These are phyloP conservation scores for Vitis rupestris DNA, from an alignment of 164 flowering plant genomes.

Conservation along the genomic window DNA sequence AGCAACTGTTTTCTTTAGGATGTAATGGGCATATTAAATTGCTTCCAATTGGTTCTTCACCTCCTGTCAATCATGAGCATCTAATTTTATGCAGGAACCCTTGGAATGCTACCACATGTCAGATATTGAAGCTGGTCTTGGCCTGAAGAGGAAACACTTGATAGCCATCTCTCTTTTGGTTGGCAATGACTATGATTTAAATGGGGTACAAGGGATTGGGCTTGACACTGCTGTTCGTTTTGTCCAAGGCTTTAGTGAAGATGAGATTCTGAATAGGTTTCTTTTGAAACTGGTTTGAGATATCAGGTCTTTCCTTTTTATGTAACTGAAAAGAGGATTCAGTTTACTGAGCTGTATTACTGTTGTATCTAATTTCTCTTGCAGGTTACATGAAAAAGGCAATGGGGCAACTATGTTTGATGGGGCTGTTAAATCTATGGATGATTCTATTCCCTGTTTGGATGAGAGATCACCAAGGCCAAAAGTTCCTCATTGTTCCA, in stretches of 20 bases:
- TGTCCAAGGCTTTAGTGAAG: slow-evolving; percentile 59
- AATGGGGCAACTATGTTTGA: slow-evolving; percentile 22
- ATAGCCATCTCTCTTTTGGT: slow-evolving; percentile 87
- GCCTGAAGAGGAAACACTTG: slow-evolving; percentile 77
- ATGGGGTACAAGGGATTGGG: slow-evolving; percentile 88
- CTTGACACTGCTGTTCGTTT: slow-evolving; percentile 76
- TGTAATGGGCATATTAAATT: slow-evolving; percentile 5
- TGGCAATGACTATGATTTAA: slow-evolving; percentile 81
- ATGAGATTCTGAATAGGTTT: slow-evolving; percentile 75
- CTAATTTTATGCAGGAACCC: slow-evolving; percentile 67
- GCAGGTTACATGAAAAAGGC: slow-evolving; percentile 73
- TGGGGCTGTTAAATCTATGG: slow-evolving; percentile 7
- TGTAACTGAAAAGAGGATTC: not conserved
- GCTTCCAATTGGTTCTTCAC: slow-evolving; percentile 8
- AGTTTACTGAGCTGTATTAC: not conserved
- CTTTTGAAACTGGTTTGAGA: slow-evolving; percentile 5
- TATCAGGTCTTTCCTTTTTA: not conserved
- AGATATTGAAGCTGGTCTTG: slow-evolving; percentile 87
- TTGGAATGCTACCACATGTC: slow-evolving; percentile 84
- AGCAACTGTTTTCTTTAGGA: not conserved
- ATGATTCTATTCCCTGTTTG: slow-evolving; percentile 17
- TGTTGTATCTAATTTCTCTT: slow-evolving; percentile 11
- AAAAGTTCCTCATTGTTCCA: slow-evolving; percentile 73
- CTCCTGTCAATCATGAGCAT: slow-evolving; percentile 14
- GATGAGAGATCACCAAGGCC: slow-evolving; percentile 22